A percentile compares a stretch with the other conserved stretches of the same genome.
Evolutionary conservation across 2,329 filamentous ascomycete genomes (phyloP).

Genomic region (Diaporthe velutina): DNA sequence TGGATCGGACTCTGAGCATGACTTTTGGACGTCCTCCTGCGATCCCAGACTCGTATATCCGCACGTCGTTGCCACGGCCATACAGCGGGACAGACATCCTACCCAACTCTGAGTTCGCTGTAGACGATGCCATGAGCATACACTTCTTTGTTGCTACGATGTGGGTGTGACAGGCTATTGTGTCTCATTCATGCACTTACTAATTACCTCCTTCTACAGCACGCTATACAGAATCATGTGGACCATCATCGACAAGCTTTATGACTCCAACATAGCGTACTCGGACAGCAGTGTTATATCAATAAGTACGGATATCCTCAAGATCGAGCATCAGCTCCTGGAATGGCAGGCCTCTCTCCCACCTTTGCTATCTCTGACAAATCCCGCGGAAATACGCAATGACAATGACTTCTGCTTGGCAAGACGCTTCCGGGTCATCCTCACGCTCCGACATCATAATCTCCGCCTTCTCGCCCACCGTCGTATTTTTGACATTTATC

Average conservation of each 20-base stretch:
- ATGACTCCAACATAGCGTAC: conserved; percentile 57
- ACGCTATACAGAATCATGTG: conserved; percentile 51
- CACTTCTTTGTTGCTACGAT: conserved; percentile 52
- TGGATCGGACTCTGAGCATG: conserved; percentile 64
- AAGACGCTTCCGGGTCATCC: conserved; percentile 56
- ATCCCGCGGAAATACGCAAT: conserved; percentile 43
- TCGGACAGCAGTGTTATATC: conserved; percentile 26
- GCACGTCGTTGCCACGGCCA: conserved; percentile 51
- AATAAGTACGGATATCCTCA: conserved; percentile 51
- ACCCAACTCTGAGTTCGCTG: conserved; percentile 5
- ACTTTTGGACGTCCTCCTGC: conserved; percentile 62
- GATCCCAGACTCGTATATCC: conserved; percentile 59
- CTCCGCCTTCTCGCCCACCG: conserved; percentile 49
- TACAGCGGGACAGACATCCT: neutral
- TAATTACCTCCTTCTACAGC: conserved; percentile 36
- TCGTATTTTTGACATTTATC: conserved; percentile 45
- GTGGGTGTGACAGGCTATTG: conserved; percentile 45
- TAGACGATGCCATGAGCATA: conserved; percentile 35
- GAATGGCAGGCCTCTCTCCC: conserved; percentile 54
- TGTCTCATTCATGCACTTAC: neutral
- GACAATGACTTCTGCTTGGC: conserved; percentile 38
- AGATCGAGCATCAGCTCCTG: conserved; percentile 53
- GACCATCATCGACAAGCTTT: conserved; percentile 55
- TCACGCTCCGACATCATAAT: conserved; percentile 50
- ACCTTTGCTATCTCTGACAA: conserved; percentile 44